These are phyloP conservation scores for Colletotrichum neosansevieriae DNA, from an alignment of 2,329 filamentous ascomycete genomes.

Conservation along the genomic window DNA sequence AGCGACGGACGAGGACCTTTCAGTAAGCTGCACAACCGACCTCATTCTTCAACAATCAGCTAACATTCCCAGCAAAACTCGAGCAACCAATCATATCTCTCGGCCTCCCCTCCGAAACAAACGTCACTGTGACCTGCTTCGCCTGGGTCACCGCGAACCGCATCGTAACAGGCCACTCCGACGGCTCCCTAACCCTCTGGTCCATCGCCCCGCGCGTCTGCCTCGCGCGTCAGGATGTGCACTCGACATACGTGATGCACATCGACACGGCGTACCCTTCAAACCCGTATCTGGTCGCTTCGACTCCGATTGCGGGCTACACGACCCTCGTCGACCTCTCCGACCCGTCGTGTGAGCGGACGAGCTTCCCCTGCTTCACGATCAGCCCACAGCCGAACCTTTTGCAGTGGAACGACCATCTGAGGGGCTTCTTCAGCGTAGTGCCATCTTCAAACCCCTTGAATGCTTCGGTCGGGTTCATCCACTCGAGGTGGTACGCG, in stretches of 20 bases:
- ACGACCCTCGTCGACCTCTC: slow-evolving; percentile 65
- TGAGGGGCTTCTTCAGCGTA: slow-evolving; percentile 66
- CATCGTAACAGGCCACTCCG: slow-evolving; percentile 66
- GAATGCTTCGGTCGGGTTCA: slow-evolving; percentile 65
- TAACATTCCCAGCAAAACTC: slow-evolving; percentile 57
- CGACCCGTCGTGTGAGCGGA: slow-evolving; percentile 64
- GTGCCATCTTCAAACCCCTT: slow-evolving; percentile 66
- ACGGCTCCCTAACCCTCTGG: slow-evolving; percentile 69
- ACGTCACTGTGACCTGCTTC: slow-evolving; percentile 63
- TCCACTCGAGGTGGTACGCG: slow-evolving; percentile 63
- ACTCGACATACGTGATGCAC: slow-evolving; percentile 66
- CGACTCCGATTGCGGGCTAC: slow-evolving; percentile 66
- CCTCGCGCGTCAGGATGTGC: slow-evolving; percentile 65
- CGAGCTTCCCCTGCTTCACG: slow-evolving; percentile 63
- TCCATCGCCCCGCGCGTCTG: slow-evolving; percentile 63
- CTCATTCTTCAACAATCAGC: slow-evolving; percentile 16
- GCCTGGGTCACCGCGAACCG: slow-evolving; percentile 69
- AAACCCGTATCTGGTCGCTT: slow-evolving; percentile 66
- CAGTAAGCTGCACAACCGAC: background rate
- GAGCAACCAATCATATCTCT: slow-evolving; percentile 59
- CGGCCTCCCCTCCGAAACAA: slow-evolving; percentile 59
- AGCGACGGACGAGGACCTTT: slow-evolving; percentile 49
- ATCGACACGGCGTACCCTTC: slow-evolving; percentile 68
- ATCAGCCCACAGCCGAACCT: slow-evolving; percentile 66
- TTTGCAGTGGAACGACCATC: slow-evolving; percentile 66